Evolutionary conservation across 371 early-diverging fungal genomes (phyloP).

Genomic region (Mortierella sp.): DNA sequence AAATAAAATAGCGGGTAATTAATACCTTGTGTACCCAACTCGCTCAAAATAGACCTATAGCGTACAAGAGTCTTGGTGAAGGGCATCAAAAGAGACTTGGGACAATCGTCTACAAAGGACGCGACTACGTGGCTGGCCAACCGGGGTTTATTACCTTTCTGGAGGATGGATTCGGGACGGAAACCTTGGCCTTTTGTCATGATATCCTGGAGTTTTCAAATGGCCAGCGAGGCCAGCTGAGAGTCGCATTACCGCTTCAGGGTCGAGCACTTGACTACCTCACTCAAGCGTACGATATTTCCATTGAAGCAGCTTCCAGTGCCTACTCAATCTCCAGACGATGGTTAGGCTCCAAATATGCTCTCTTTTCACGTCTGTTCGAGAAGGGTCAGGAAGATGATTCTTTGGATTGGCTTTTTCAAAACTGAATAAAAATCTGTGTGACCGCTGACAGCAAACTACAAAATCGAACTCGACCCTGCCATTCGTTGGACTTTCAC

Average conservation of each 20-base stretch:
- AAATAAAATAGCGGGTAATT: neutral
- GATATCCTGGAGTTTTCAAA: conserved; percentile 28
- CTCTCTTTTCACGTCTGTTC: neutral
- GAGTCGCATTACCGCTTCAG: neutral
- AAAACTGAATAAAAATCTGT: neutral
- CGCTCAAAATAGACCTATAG: neutral
- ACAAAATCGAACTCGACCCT: neutral
- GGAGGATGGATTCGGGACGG: conserved; percentile 38
- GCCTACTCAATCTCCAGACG: neutral
- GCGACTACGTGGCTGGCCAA: conserved; percentile 28
- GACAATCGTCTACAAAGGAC: conserved; percentile 12
- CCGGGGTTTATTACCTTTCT: conserved; percentile 30
- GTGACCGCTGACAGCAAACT: neutral
- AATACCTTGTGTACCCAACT: neutral
- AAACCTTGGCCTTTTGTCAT: conserved; percentile 39
- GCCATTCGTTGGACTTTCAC: too few species aligned
- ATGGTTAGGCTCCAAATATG: neutral
- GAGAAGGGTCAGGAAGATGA: neutral
- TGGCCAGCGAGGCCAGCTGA: neutral
- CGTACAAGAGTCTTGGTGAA: neutral
- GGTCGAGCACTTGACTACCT: neutral
- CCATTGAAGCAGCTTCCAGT: neutral
- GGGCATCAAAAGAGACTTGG: neutral
- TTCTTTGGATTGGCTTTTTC: neutral
- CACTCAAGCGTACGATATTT: neutral